A percentile compares a stretch with the other conserved stretches of the same genome.
phyloP scores from a whole-genome alignment of 345 rosid species.

The Moringa oleifera region DNA sequence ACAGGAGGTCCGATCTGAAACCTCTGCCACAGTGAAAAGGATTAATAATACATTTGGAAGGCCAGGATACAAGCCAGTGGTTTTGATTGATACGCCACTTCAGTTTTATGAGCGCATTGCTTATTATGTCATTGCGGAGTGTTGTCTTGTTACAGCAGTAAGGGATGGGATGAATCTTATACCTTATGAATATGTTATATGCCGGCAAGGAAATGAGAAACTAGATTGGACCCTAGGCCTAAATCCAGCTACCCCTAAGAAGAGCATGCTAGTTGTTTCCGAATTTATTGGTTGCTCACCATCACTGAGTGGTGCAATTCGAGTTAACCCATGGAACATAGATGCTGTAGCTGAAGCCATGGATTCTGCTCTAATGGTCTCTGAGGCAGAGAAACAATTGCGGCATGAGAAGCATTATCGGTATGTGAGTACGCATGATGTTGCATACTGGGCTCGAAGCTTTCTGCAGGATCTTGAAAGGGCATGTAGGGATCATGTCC shows the following conservation, averaged over 20 bases:
- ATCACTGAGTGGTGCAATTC: conserved; percentile 80
- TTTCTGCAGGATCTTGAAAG: conserved; percentile 93
- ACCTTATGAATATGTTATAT: conserved; percentile 81
- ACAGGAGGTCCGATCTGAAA: conserved; percentile 75
- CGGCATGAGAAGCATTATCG: conserved; percentile 91
- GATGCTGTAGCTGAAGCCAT: conserved; percentile 89
- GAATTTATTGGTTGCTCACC: conserved; percentile 96
- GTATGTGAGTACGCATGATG: conserved; percentile 91
- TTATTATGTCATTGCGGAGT: conserved; percentile 84
- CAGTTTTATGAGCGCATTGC: conserved; percentile 90
- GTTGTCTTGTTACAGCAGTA: conserved; percentile 92
- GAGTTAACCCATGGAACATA: conserved; percentile 92
- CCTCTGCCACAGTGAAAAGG: conserved; percentile 57
- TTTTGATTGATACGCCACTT: conserved; percentile 63
- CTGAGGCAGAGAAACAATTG: conserved; percentile 77
- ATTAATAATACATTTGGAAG: conserved; percentile 75
- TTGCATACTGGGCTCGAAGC: conserved; percentile 92
- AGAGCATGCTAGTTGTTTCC: conserved; percentile 91
- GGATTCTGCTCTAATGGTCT: conserved; percentile 61
- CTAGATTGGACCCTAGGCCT: conserved; percentile 54
- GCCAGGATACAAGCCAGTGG: conserved; percentile 69
- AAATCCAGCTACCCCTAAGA: conserved; percentile 38
- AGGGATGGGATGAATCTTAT: conserved; percentile 98
- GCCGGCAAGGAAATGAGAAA: conserved; percentile 75
- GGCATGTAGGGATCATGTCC: conserved; percentile 73